Percentiles rank a stretch among this genome's conserved stretches.
Evolutionary conservation across 768 basidiomycete species (phyloP).

Genomic region (Amanita subjunquillea): DNA sequence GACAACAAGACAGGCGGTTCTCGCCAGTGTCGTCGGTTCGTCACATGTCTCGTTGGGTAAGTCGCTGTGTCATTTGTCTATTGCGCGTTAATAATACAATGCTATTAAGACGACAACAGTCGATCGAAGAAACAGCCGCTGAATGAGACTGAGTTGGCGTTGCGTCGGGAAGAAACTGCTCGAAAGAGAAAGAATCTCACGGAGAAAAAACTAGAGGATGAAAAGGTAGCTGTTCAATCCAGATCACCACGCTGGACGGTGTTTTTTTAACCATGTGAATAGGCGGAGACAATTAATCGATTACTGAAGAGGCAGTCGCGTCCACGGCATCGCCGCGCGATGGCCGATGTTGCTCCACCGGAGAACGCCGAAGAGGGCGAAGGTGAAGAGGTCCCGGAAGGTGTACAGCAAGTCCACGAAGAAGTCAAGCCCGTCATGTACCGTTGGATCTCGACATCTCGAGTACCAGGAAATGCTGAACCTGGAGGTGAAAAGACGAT

Average conservation of each 20-base stretch:
- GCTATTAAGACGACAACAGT: constrained; percentile 11
- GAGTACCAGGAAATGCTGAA: constrained; percentile 12
- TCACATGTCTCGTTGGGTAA: constrained; percentile 58
- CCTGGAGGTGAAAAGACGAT: constrained; percentile 14
- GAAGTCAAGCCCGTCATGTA: constrained; percentile 46
- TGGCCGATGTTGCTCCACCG: constrained; percentile 24
- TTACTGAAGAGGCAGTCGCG: constrained; percentile 79
- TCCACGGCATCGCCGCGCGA: constrained; percentile 50
- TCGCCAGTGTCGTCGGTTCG: constrained; percentile 58
- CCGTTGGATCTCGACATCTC: constrained; percentile 61
- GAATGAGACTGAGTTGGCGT: constrained; percentile 63
- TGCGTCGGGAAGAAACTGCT: constrained; percentile 72
- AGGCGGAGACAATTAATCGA: constrained; percentile 86
- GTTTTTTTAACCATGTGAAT: not conserved
- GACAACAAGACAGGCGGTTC: constrained; percentile 59
- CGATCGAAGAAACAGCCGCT: constrained; percentile 53
- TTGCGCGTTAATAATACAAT: not conserved
- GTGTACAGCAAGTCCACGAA: constrained; percentile 19
- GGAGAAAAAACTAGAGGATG: constrained; percentile 79
- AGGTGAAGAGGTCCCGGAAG: constrained; percentile 26
- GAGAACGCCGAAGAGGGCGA: constrained; percentile 28
- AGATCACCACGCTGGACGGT: not conserved
- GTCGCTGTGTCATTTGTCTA: not conserved
- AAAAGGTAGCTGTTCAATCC: constrained; percentile 43
- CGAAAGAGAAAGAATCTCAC: constrained; percentile 72